phyloP scores from a whole-genome alignment of 257 asterid species.

The Jasminum sambac region DNA sequence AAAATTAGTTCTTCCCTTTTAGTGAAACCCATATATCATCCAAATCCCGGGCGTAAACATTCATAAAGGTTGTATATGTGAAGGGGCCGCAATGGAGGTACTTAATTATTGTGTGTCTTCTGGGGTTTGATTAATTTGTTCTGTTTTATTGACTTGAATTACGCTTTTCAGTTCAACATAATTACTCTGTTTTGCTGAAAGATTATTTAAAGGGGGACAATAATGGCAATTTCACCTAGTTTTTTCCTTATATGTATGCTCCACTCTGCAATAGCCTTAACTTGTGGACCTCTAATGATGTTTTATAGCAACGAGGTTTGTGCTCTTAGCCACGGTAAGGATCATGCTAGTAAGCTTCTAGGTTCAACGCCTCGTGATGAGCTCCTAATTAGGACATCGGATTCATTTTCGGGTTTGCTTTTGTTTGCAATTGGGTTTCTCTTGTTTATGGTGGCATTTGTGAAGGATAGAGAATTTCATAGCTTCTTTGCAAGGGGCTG shows the following conservation, averaged over 20 bases:
- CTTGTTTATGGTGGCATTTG: conserved; percentile 93
- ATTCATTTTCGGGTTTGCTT: conserved; percentile 87
- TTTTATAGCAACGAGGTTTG: conserved; percentile 61
- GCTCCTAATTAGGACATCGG: conserved; percentile 78
- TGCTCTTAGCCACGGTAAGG: conserved; percentile 82
- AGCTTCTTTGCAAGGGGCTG: conserved; percentile 79
- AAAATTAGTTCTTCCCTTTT: background rate
- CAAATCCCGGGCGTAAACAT: conserved; percentile 13
- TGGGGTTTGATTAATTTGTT: conserved; percentile 17
- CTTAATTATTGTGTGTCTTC: conserved; percentile 19
- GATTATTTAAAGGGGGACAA: no score
- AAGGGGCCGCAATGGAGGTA: conserved; percentile 28
- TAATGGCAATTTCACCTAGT: no score
- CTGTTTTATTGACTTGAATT: conserved; percentile 20
- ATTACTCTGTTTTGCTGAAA: conserved; percentile 21
- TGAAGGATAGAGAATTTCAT: conserved; percentile 79
- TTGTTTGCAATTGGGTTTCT: conserved; percentile 72
- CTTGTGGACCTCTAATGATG: conserved; percentile 85
- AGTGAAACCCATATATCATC: background rate
- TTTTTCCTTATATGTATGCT: conserved; percentile 70
- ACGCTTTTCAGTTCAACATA: background rate
- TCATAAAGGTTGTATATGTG: no score
- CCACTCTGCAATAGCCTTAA: conserved; percentile 75
- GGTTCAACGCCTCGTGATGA: conserved; percentile 94
- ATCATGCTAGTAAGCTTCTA: conserved; percentile 69